A percentile compares a stretch with the other conserved stretches of the same genome.
phyloP scores from a whole-genome alignment of 2,329 filamentous ascomycete species.

The Colletotrichum tropicicola region DNA sequence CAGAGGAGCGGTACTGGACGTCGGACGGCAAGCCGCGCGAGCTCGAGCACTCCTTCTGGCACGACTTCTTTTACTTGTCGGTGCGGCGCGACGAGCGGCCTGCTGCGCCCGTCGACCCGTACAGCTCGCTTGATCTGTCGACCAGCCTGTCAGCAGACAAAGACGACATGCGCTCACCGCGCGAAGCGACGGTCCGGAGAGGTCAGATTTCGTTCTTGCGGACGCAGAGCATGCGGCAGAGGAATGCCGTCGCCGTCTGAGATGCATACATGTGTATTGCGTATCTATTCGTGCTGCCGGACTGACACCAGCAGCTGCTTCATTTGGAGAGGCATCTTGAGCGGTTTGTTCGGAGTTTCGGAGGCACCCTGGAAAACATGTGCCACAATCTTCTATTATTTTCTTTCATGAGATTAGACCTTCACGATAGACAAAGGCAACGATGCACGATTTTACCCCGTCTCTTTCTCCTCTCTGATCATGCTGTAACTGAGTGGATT shows the following conservation, averaged over 20 bases:
- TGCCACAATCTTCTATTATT: neutral
- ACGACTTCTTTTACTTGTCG: constrained; percentile 54
- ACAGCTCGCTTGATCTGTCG: constrained; percentile 18
- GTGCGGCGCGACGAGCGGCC: constrained; percentile 42
- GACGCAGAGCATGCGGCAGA: constrained; percentile 22
- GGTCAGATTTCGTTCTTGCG: constrained; percentile 25
- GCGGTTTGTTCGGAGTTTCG: neutral
- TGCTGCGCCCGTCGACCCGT: neutral
- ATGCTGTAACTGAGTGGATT: neutral
- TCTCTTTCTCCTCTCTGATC: neutral
- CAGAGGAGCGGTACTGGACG: constrained; percentile 58
- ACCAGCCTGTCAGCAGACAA: constrained; percentile 19
- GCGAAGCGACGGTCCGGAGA: constrained; percentile 16
- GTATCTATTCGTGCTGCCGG: neutral
- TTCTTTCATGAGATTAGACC: neutral
- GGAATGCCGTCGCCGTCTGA: constrained; percentile 20
- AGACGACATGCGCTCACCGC: constrained; percentile 22
- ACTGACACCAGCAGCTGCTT: neutral
- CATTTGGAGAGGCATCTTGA: neutral
- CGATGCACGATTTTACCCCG: neutral
- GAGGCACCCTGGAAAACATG: neutral
- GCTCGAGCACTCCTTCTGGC: constrained; percentile 50
- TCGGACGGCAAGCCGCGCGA: constrained; percentile 51
- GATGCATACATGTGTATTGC: neutral
- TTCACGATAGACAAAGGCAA: neutral